phyloP scores from a whole-genome alignment of 2,329 filamentous ascomycete species.

The Chaetomium sp. region DNA sequence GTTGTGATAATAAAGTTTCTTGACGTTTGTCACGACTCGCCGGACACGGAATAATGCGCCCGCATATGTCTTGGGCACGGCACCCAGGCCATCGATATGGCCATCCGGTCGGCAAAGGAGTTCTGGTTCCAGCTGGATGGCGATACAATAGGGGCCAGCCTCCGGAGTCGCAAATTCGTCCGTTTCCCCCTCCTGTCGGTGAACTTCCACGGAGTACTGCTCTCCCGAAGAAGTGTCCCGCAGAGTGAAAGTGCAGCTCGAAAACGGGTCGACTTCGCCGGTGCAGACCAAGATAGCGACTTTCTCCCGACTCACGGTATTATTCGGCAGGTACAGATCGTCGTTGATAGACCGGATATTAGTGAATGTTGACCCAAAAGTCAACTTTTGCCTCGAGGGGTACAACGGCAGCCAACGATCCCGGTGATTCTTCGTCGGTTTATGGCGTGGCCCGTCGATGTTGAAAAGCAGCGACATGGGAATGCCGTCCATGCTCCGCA shows the following conservation, averaged over 20 bases:
- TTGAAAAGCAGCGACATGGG: slow-evolving; percentile 33
- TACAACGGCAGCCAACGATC: slow-evolving; percentile 32
- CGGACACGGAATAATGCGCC: slow-evolving; percentile 31
- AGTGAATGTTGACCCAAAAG: slow-evolving; percentile 27
- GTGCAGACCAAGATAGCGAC: slow-evolving; percentile 30
- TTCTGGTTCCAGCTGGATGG: slow-evolving; percentile 29
- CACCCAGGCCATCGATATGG: slow-evolving; percentile 14
- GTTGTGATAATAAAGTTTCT: slow-evolving; percentile 28
- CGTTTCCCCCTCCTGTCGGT: slow-evolving; percentile 23
- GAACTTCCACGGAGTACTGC: slow-evolving; percentile 26
- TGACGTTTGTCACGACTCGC: slow-evolving; percentile 28
- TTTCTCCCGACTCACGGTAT: slow-evolving; percentile 29
- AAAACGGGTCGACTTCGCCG: slow-evolving; percentile 27
- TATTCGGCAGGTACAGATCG: slow-evolving; percentile 31
- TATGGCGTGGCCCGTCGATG: slow-evolving; percentile 27
- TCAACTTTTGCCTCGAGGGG: slow-evolving; percentile 27
- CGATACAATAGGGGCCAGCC: slow-evolving; percentile 29
- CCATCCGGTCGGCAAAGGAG: slow-evolving; percentile 17
- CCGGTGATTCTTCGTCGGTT: slow-evolving; percentile 25
- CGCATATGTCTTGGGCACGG: slow-evolving; percentile 21
- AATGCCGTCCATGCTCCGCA: slow-evolving; percentile 31
- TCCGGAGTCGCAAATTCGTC: slow-evolving; percentile 31
- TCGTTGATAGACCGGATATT: slow-evolving; percentile 27
- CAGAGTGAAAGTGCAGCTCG: slow-evolving; percentile 25
- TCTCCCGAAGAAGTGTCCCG: slow-evolving; percentile 23